Evolutionary conservation across 495 filamentous ascomycete genomes (phyloP).

Genomic region (Aspergillus egyptiacus): DNA sequence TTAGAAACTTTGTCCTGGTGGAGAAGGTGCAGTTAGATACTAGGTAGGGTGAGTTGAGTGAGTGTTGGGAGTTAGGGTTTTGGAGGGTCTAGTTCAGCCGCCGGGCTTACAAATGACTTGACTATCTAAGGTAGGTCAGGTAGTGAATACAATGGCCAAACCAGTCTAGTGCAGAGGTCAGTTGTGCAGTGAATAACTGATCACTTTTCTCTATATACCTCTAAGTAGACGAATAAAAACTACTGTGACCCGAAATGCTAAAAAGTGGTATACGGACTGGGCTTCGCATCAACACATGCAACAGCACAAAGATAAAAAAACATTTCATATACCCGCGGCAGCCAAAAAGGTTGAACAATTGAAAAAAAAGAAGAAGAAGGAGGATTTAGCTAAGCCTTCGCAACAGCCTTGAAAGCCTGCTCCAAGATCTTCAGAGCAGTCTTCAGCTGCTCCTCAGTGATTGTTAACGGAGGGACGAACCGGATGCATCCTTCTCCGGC

Average conservation of each 20-base stretch:
- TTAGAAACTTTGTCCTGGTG: too few relatives aligned
- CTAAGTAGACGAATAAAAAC: neutral
- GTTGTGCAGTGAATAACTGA: too few relatives aligned
- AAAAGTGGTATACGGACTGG: conserved; percentile 4
- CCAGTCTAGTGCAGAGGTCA: too few relatives aligned
- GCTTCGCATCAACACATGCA: neutral
- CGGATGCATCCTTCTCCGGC: conserved; percentile 83
- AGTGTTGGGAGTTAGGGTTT: too few relatives aligned
- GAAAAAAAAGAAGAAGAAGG: too few relatives aligned
- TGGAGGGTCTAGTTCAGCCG: too few relatives aligned
- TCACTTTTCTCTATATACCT: conserved; percentile 13
- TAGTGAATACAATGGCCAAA: too few relatives aligned
- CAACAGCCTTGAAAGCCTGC: conserved; percentile 60
- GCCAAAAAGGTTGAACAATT: neutral
- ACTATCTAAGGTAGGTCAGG: too few relatives aligned
- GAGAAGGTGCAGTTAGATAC: too few relatives aligned
- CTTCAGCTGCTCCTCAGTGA: conserved; percentile 70
- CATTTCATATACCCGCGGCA: neutral
- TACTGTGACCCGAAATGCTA: neutral
- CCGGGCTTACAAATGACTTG: too few relatives aligned
- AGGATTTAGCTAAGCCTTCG: conserved; percentile 8
- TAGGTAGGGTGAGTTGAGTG: too few relatives aligned
- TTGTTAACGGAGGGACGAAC: conserved; percentile 77
- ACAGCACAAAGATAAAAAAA: neutral
- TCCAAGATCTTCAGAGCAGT: conserved; percentile 70